Evolutionary conservation across 495 filamentous ascomycete genomes (phyloP), one percentile per base, ranked within the genome.

Genomic region (Hamigera avellanea): DNA sequence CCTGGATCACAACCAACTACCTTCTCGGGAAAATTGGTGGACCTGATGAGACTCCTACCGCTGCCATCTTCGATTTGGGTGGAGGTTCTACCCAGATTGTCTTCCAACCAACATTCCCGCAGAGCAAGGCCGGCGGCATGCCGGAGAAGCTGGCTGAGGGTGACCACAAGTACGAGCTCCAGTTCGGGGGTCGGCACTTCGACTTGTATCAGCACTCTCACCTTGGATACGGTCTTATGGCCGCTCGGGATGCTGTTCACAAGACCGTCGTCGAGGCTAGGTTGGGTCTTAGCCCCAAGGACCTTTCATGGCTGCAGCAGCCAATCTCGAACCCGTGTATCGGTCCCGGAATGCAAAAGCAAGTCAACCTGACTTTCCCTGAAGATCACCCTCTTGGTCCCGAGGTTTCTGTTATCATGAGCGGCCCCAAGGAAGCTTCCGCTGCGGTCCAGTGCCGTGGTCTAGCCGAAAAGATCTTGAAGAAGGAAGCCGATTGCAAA

Each of bases 1-100:
- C 91, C 36, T 98, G 91, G 91, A 93, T 98, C 57, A 98, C 91
- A 2, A 87, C 84, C 40, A 98, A 98, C 64, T 98, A 96, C 63
- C 78, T 98, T 27, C 77, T 96, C 14, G 89, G 88, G 36, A 98
- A 95, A 67, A 96, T 96, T 51, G 93, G 91, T 46, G 83, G 82
- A 15, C 82, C 86, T 5, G 87, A 94, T 46, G 75, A 93, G 48
- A 84, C 73, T 37, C 81, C 83, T 10, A 96, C 91, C 2, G 91
- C 89, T 28, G 91, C 91, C 19, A 72, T 96, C 39, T 94, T 98
- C 48, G 91, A 98, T 58, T 76, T 98, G 37, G 91, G 89, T 46
- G 91, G 91, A 50, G 91, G 89, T 30, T 94, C 86, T 12, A 98
- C 91, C 19, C 91, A 98, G 65, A 94, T 98, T 52, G 91, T 96